Base-by-base conservation (phyloP, 768 basidiomycete species). In the Rubroboletus satanas region DNA sequence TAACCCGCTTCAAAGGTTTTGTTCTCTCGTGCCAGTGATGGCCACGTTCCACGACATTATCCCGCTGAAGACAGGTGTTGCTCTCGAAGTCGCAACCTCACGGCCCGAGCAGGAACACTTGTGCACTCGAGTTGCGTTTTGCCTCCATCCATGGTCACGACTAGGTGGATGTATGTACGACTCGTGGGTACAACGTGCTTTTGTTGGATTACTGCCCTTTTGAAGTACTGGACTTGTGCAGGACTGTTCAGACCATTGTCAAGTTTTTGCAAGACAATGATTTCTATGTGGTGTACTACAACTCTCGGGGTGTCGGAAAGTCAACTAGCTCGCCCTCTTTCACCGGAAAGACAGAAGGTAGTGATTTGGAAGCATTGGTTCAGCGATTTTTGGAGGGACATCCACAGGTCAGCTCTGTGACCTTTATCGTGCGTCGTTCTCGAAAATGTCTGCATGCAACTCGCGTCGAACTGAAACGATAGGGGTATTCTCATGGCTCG, bases 401-500 rank as follows among this genome's bases (percentile, higher is more conserved):
- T 14, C 60, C 70, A 0, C 66, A 79, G 49, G 71, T 87, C 18
- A 58, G 67, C 12, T 76, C 79, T 5, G 70, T 92, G 7, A 80
- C 83, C 0, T 63, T 93, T 41, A 66, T 87, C 48, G 90, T 89
- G 62, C 62, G 82, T 73, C 18, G 53, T 46, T n/a, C 17, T 49
- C 44, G 43, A 55, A 17, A 2, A 37, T 26, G 9, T 51, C 32
- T 53, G 28, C n/a, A 41, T 35, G 45, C 41, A 26, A 23, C n/a
- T 31, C n/a, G n/a, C 45, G 57, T 59, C 48, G 23, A 49, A 42
- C 50, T 48, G 42, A 54, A 38, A n/a, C n/a, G 31, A 28, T 48
- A 90, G 88, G 88, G 89, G 6, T 93, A 93, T 70, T 93, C 90
- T 10, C 76, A 91, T 76, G 90, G 90, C 1, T 83, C 87, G 2